These are phyloP conservation scores for Lasiodiplodia sp. DNA, from an alignment of 2,329 filamentous ascomycete species.

Conservation along the genomic window DNA sequence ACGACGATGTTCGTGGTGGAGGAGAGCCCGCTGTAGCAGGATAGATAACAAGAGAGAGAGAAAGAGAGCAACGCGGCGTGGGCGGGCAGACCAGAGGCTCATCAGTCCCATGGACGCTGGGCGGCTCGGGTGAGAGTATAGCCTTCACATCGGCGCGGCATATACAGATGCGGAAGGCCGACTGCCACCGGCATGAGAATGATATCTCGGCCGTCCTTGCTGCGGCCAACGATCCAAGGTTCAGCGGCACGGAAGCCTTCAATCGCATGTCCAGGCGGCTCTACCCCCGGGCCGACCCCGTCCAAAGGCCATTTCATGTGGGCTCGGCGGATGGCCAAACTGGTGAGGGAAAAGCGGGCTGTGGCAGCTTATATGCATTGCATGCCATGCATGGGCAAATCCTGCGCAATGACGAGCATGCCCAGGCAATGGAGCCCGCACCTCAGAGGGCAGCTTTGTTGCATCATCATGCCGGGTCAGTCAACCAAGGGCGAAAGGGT, in stretches of 20 bases:
- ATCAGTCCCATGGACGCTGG: not conserved
- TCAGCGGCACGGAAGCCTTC: slow-evolving; percentile 15
- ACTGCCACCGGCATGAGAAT: slow-evolving; percentile 45
- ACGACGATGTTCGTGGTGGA: not conserved
- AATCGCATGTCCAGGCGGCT: slow-evolving; percentile 16
- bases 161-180: slow-evolving; percentile 21
- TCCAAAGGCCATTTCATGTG: slow-evolving; percentile 19
- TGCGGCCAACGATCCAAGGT: not conserved
- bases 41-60: not conserved
- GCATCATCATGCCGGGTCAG: slow-evolving; percentile 16
- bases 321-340: slow-evolving; percentile 18
- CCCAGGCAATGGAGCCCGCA: not conserved
- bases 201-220: slow-evolving; percentile 36
- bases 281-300: slow-evolving; percentile 14
- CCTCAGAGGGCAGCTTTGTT: not conserved
- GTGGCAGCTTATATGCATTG: slow-evolving; percentile 30
- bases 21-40: not conserved
- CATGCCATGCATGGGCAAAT: slow-evolving; percentile 26
- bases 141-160: slow-evolving; percentile 50
- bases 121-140: not conserved
- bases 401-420: slow-evolving; percentile 23
- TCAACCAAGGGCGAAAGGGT: slow-evolving; percentile 18
- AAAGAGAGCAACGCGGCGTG: not conserved
- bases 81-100: not conserved
- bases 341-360: slow-evolving; percentile 27